These are phyloP conservation scores for Septoria petroselini DNA, from an alignment of 2,329 filamentous ascomycete species.

Conservation along the genomic window DNA sequence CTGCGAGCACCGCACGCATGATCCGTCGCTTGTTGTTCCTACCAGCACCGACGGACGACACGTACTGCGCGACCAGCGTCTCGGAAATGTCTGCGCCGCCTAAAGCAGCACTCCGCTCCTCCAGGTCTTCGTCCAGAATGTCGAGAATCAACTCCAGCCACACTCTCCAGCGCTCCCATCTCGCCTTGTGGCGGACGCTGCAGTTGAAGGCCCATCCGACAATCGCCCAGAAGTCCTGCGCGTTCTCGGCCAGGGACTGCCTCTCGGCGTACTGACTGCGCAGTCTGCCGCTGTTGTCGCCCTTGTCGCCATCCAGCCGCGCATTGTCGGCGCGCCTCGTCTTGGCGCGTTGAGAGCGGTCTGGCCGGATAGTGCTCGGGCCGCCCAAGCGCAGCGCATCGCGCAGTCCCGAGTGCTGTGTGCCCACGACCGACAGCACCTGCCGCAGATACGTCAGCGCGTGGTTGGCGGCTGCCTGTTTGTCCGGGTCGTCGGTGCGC, in stretches of 20 bases:
- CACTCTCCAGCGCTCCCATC: constrained; percentile 77
- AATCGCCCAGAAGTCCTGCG: constrained; percentile 82
- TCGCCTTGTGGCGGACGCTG: constrained; percentile 65
- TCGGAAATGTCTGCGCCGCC: constrained; percentile 35
- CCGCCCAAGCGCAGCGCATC: constrained; percentile 67
- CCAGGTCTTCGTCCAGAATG: constrained; percentile 69
- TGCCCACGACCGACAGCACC: constrained; percentile 63
- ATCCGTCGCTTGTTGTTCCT: constrained; percentile 52
- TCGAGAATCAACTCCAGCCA: constrained; percentile 81
- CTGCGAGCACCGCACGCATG: constrained; percentile 65
- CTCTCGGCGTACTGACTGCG: constrained; percentile 59
- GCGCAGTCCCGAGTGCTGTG: constrained; percentile 66
- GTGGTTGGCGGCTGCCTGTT: constrained; percentile 60
- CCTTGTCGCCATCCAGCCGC: constrained; percentile 33
- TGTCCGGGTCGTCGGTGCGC: constrained; percentile 60
- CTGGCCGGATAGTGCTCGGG: background rate
- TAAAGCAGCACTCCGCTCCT: constrained; percentile 44
- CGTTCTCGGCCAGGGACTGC: constrained; percentile 68
- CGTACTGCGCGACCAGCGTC: constrained; percentile 62
- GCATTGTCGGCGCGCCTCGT: constrained; percentile 13
- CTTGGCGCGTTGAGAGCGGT: constrained; percentile 23
- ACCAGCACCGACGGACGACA: constrained; percentile 42
- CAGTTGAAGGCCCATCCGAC: constrained; percentile 94
- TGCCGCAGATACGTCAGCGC: constrained; percentile 69
- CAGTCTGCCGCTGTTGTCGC: constrained; percentile 50